Evolutionary conservation across 495 filamentous ascomycete species (phyloP), one percentile per base, ranked within the genome.

Genomic region (Penicillium herquei): DNA sequence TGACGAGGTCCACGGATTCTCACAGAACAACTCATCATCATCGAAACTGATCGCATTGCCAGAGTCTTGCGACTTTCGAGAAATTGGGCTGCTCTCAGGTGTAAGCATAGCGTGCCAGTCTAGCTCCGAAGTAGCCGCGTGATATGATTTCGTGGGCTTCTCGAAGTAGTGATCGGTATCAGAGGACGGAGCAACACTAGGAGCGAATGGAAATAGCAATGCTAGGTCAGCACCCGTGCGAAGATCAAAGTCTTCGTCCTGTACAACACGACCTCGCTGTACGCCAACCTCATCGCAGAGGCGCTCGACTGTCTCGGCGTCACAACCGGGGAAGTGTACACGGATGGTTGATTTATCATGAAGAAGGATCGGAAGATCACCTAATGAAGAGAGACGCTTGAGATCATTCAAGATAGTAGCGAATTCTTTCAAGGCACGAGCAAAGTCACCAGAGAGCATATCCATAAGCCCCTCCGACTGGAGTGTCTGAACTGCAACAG

Each of bases 251-350:
- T 86, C 84, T 40, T 85, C 77, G 61, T 98, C 94, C 72, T 98
- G 87, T 14, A 74, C 59, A 8, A 97, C 82, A 13, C 90, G 75
- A 3, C 94, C 94, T 34, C 91, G 75, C 40, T 81, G 79, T 8
- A 97, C 75, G 14, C 88, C 89, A n/a, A 93, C 79, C 70, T 98
- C 94, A 43, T 89, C 80, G 66, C 92, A 97, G 0, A 97, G 78
- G 13, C 79, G 74, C 66, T 95, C 90, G 0, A 98, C 91, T 2
- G 88, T 89, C 5, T 87, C 84, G 0, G 83, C 84, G 63, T 97
- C 92, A 57, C 93, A 96, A 18, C 94, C 94, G 1, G 90, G 88
- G 66, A 98, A 98, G 35, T 90, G 86, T 3, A 98, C 87, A 10
- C 88, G 82, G 7, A 98, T 74, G 7, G 82, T 82, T 0, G 81